phyloP scores from a whole-genome alignment of 768 basidiomycete genomes.

The Phaeotremella fagi region DNA sequence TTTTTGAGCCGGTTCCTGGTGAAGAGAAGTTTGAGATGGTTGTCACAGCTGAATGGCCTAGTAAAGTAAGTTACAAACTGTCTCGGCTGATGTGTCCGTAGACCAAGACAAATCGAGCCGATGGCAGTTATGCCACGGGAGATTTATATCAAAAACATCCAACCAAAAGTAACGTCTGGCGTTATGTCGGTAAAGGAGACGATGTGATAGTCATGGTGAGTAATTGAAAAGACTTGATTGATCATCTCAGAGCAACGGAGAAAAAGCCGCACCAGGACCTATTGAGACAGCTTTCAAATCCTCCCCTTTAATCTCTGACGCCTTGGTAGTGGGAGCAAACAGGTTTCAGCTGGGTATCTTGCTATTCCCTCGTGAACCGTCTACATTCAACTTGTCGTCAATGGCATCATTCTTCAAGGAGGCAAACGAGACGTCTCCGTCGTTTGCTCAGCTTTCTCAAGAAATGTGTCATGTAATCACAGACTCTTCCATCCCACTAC shows the following conservation, averaged over 20 bases:
- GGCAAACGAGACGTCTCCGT: constrained; percentile 39
- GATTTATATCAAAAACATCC: constrained; percentile 57
- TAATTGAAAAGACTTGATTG: background rate
- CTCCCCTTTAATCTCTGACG: constrained; percentile 53
- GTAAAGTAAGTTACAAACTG: constrained; percentile 49
- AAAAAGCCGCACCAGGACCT: constrained; percentile 58
- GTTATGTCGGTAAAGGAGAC: constrained; percentile 55
- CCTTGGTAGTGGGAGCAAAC: constrained; percentile 55
- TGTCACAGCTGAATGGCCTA: constrained; percentile 54
- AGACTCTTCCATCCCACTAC: constrained; percentile 14
- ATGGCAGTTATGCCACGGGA: constrained; percentile 57
- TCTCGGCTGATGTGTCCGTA: constrained; percentile 10
- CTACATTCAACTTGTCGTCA: background rate
- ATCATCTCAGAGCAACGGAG: constrained; percentile 49
- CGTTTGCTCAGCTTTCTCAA: constrained; percentile 37
- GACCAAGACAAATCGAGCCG: constrained; percentile 52
- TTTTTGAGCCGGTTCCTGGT: constrained; percentile 41
- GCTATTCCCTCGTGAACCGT: constrained; percentile 48
- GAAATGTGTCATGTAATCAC: constrained; percentile 41
- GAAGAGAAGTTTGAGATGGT: constrained; percentile 53
- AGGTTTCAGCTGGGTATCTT: constrained; percentile 54
- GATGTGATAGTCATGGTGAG: constrained; percentile 53
- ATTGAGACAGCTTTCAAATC: constrained; percentile 55
- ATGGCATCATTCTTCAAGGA: constrained; percentile 8
- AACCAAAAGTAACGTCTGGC: constrained; percentile 49